Conservation (phyloP, 1,284 basidiomycete genomes). For the Puccinia triticina region DNA sequence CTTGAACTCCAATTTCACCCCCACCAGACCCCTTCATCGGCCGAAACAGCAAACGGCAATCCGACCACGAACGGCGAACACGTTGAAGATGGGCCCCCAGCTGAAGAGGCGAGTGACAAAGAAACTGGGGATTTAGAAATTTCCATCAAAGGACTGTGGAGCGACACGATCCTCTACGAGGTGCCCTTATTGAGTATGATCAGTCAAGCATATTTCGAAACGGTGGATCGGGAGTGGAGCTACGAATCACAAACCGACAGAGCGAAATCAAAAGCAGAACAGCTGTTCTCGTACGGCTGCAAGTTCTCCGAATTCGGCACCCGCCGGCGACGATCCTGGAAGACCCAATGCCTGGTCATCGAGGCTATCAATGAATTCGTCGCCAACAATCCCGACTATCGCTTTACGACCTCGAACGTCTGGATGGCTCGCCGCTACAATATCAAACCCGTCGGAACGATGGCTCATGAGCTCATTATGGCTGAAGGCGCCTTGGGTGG, state of each 20-base stretch:
- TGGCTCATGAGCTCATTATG: constrained; percentile 73
- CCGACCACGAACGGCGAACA: constrained; percentile 62
- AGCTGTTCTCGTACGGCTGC: constrained; percentile 72
- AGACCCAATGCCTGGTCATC: constrained; percentile 78
- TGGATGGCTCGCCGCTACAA: constrained; percentile 77
- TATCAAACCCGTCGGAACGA: constrained; percentile 75
- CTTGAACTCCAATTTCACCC: constrained; percentile 69
- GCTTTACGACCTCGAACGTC: constrained; percentile 82
- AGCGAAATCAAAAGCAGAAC: constrained; percentile 73
- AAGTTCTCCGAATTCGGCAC: constrained; percentile 91
- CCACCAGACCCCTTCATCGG: constrained; percentile 37
- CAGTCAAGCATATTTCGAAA: constrained; percentile 74
- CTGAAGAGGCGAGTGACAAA: background rate
- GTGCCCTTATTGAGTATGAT: constrained; percentile 89
- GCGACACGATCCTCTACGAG: constrained; percentile 91
- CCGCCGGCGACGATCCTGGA: constrained; percentile 77
- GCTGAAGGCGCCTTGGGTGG: constrained; percentile 79
- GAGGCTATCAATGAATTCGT: constrained; percentile 68
- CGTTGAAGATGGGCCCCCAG: constrained; percentile 58
- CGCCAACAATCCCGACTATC: constrained; percentile 62
- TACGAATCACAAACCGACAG: constrained; percentile 73
- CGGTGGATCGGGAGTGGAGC: constrained; percentile 73
- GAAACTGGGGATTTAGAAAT: constrained; percentile 74
- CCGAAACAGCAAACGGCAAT: constrained; percentile 55
- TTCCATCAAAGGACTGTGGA: constrained; percentile 76